Base-by-base conservation (phyloP, 2,329 filamentous ascomycete genomes). In the Lachnellula subtilissima region DNA sequence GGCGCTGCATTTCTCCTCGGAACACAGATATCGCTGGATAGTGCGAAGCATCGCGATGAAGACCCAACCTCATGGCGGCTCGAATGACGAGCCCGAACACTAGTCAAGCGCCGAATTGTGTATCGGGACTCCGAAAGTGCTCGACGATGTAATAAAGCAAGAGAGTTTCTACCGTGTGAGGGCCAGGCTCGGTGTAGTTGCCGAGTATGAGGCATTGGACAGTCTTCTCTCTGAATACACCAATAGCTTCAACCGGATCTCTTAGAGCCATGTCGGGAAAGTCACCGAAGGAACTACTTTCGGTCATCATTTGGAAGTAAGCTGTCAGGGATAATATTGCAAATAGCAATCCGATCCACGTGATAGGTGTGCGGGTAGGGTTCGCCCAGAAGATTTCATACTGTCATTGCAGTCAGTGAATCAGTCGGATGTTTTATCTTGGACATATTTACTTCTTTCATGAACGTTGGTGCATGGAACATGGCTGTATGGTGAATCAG, bases 1-100 rank as follows among this genome's bases (percentile, higher is more conserved):
- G 75, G 36, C 84, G 76, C 58, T 84, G 77, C 82, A 88, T 91
- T 69, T 83, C 80, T 5, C 77, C 78, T 49, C 80, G 74, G 54
- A 78, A 82, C 0, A 76, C 70, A 2, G 77, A 74, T 35, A 83
- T 75, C 45, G 74, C 75, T 2, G 77, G 74, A 23, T 55, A 66
- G 61, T 77, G 75, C 61, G 71, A 75, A 1, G 80, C 76, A 61
- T 84, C 81, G 17, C 81, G 77, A 63, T 84, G 81, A 15, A 80
- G 71, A 14, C 81, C 81, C 75, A 83, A 78, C 64, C 81, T 78
- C 58, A 84, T 70, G 72, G 82, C 80, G 3, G 82, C 68, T 14
- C 80, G 76, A 45, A 83, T 72, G 39, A 76, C 72, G 2, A 81
- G 74, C 3, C 76, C 75, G 0, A 75, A 76, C 14, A 84, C 68